phyloP scores from a whole-genome alignment of 1,284 basidiomycete genomes.

The Takashimella tepidaria region DNA sequence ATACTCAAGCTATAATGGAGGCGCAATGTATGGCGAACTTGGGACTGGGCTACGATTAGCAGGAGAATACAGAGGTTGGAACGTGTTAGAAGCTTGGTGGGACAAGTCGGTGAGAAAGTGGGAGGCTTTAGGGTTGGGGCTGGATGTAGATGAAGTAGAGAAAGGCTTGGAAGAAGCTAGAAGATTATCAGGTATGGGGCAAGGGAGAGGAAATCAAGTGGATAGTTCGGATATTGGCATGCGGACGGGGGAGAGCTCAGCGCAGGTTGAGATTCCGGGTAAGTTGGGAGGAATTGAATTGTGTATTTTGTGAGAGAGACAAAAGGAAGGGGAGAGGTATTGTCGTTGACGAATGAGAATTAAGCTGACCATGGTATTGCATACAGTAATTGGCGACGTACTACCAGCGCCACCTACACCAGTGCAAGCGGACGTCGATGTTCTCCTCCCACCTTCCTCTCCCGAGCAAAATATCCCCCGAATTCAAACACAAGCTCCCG shows the following conservation, averaged over 20 bases:
- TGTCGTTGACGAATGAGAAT: not conserved
- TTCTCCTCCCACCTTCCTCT: slow-evolving; percentile 39
- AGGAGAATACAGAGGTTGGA: slow-evolving; percentile 85
- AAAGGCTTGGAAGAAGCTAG: slow-evolving; percentile 37
- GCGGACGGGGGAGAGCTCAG: slow-evolving; percentile 27
- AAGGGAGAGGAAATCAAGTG: slow-evolving; percentile 31
- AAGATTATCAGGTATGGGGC: slow-evolving; percentile 22
- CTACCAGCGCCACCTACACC: slow-evolving; percentile 29
- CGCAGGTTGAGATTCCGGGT: slow-evolving; percentile 41
- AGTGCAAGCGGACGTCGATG: slow-evolving; percentile 34
- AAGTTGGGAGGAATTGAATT: too few relatives aligned
- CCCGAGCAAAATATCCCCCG: slow-evolving; percentile 31
- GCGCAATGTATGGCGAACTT: slow-evolving; percentile 63
- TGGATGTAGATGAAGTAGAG: slow-evolving; percentile 47
- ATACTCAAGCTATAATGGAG: slow-evolving; percentile 77
- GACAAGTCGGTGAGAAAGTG: slow-evolving; percentile 78
- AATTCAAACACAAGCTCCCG: slow-evolving; percentile 17
- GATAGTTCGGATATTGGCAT: slow-evolving; percentile 24
- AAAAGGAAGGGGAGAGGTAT: not conserved
- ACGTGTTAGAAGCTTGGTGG: slow-evolving; percentile 82
- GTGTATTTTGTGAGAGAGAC: too few relatives aligned
- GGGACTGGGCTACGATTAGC: slow-evolving; percentile 58
- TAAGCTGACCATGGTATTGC: not conserved
- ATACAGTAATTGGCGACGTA: slow-evolving; percentile 5
- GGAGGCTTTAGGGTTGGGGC: slow-evolving; percentile 68